Conservation (phyloP, 257 asterid species). For the Primulina huaijiensis region DNA sequence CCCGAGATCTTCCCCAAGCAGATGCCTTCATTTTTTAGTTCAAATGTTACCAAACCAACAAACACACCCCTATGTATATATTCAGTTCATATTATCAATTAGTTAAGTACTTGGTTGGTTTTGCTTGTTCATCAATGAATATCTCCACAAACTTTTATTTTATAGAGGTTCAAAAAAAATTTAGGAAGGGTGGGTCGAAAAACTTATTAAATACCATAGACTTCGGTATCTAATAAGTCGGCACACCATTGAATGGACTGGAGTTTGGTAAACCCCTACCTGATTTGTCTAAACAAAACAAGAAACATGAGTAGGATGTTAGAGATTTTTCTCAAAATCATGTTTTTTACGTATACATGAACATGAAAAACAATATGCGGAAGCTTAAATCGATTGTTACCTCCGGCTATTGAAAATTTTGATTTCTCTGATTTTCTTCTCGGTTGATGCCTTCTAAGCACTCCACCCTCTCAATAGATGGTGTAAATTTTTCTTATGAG, state of each 20-base stretch:
- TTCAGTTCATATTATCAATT: not conserved
- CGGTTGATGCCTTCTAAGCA: too few relatives aligned
- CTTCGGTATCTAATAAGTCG: not conserved
- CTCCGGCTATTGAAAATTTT: too few relatives aligned
- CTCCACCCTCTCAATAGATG: too few relatives aligned
- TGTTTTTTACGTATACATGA: too few relatives aligned
- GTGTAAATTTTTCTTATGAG: too few relatives aligned
- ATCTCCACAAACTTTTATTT: not conserved
- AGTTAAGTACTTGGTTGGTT: not conserved
- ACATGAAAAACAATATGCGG: too few relatives aligned
- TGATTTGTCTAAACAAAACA: not conserved
- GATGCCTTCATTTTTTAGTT: constrained; percentile 46
- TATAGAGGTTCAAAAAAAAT: too few relatives aligned
- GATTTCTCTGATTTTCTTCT: too few relatives aligned
- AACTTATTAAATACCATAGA: not conserved
- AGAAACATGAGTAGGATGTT: too few relatives aligned
- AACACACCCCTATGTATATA: not conserved
- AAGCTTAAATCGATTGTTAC: too few relatives aligned
- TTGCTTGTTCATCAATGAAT: not conserved
- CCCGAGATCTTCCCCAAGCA: constrained; percentile 95
- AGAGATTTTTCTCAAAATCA: too few relatives aligned
- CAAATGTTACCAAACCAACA: not conserved
- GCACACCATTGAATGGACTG: too few relatives aligned
- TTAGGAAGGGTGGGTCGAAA: not conserved
- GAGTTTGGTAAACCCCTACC: not conserved